A percentile compares a stretch with the other conserved stretches of the same genome.
These are phyloP conservation scores for Sporobolomyces roseus DNA, from an alignment of 768 basidiomycete genomes.

Conservation along the genomic window DNA sequence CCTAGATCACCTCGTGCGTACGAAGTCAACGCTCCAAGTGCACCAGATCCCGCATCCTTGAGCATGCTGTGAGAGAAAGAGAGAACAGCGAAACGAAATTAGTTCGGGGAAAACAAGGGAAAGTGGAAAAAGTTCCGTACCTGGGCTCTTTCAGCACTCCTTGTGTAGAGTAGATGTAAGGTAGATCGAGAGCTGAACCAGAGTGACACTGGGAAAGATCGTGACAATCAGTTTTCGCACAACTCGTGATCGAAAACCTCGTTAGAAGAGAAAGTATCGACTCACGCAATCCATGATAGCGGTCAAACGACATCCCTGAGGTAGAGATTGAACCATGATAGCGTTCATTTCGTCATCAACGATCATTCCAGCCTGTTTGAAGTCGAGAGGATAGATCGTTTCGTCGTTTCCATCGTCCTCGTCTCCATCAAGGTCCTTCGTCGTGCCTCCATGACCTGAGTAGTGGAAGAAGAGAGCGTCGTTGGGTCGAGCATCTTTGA, in stretches of 20 bases:
- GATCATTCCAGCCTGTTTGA: slow-evolving; percentile 69
- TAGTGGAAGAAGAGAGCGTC: slow-evolving; percentile 87
- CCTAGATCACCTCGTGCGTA: slow-evolving; percentile 76
- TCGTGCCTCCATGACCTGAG: slow-evolving; percentile 83
- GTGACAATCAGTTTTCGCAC: background rate
- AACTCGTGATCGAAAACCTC: too few relatives aligned
- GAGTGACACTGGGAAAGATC: slow-evolving; percentile 67
- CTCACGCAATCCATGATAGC: slow-evolving; percentile 46
- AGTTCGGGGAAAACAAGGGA: background rate
- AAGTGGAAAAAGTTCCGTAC: slow-evolving; percentile 5
- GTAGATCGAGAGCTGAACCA: slow-evolving; percentile 69
- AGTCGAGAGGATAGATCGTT: slow-evolving; percentile 77
- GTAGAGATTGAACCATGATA: slow-evolving; percentile 72
- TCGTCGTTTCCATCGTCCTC: slow-evolving; percentile 81
- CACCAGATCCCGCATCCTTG: slow-evolving; percentile 78
- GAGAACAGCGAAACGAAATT: background rate
- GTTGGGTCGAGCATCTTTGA: slow-evolving; percentile 68
- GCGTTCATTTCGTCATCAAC: slow-evolving; percentile 85
- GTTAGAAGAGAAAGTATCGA: background rate
- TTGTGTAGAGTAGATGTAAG: slow-evolving; percentile 48
- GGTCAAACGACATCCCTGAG: slow-evolving; percentile 82
- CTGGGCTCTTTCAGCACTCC: slow-evolving; percentile 45
- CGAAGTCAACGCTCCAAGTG: slow-evolving; percentile 70
- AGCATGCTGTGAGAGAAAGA: slow-evolving; percentile 44
- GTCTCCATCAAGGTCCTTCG: slow-evolving; percentile 74